Conservation (phyloP, 345 rosid species). For the Dipteronia dyeriana region DNA sequence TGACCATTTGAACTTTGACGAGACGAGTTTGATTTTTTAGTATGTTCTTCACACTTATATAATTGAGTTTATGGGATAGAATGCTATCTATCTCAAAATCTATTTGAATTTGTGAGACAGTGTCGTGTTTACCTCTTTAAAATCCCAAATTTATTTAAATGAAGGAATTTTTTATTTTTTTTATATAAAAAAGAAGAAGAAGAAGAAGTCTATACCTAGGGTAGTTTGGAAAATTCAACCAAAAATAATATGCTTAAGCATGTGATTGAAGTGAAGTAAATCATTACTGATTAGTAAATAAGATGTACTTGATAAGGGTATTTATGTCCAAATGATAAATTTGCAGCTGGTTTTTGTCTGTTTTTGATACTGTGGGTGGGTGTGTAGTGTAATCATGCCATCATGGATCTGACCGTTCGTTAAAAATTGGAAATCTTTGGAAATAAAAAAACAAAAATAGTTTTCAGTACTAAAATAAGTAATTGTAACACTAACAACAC, state of each 20-base stretch:
- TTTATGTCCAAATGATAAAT: slow-evolving; percentile 11
- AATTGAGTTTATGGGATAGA: too few relatives aligned
- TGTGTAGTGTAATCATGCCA: slow-evolving; percentile 7
- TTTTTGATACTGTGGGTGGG: slow-evolving; percentile 29
- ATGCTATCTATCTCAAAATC: too few relatives aligned
- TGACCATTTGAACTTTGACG: too few relatives aligned
- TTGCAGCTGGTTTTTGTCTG: slow-evolving; percentile 30
- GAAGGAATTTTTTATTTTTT: too few relatives aligned
- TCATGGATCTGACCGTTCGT: slow-evolving; percentile 31
- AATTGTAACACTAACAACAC: neutral
- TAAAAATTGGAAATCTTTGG: slow-evolving; percentile 26
- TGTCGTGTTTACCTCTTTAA: too few relatives aligned
- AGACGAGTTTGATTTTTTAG: too few relatives aligned
- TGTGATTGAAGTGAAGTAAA: neutral
- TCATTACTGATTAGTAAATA: neutral
- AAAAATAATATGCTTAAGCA: neutral
- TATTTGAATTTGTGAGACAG: too few relatives aligned
- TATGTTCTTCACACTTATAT: too few relatives aligned
- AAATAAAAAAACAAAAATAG: slow-evolving; percentile 30
- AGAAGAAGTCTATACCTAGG: too few relatives aligned
- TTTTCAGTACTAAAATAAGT: slow-evolving; percentile 21
- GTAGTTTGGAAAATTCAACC: neutral
- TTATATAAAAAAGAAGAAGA: too few relatives aligned
- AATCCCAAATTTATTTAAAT: too few relatives aligned
- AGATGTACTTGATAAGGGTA: slow-evolving; percentile 8